Base-by-base conservation (phyloP, 129 eudicot genomes). In the Flaveria linearis region DNA sequence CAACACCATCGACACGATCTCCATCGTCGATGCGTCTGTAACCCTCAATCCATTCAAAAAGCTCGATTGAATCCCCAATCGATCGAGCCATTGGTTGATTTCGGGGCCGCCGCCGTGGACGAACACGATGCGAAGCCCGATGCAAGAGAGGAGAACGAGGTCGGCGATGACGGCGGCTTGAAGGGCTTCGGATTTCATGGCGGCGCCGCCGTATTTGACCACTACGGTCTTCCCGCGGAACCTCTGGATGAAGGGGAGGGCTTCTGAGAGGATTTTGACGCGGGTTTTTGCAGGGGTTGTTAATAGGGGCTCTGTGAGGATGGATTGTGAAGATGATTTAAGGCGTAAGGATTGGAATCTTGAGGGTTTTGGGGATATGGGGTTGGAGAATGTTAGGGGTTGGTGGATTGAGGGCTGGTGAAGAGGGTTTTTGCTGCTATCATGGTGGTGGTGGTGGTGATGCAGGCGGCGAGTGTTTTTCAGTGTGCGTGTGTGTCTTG, bases 31-130 rank as follows among this genome's bases (percentile, higher is more conserved):
- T 6, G 93, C 91, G 22, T 93, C 96, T 0, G 97, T 93, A 30
- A 94, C 89, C 10, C 98, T 86, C 10, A 91, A 83, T 1, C 98
- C 98, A 61, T 93, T 84, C 2, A 91, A 81, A 28, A 93, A 93
- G 74, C 80, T 83, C 1, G 98, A 97, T 53, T 88, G 43, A 41
- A 88, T 76, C 9, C 87, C 87, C 56, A 93, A 87, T 1, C 80
- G 72, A 0, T 61, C 75, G 2, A 93, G 96, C 98, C 98, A 93
- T 18, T 63, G 86, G 76, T 91, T 93, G 79, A 93, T 93, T 62
- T 93, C 98, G 0, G 97, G 98, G 36, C 98, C 98, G n/a, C 97
- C 97, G 4, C 97, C 97, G 11, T 94, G 98, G 58, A 94, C 97
- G 41, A 94, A 86, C 15, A 94, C 92, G 41, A 90, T 90, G 10